Evolutionary conservation across 352 stramenopile species (phyloP).

Genomic region (Globisporangium spiculum): DNA sequence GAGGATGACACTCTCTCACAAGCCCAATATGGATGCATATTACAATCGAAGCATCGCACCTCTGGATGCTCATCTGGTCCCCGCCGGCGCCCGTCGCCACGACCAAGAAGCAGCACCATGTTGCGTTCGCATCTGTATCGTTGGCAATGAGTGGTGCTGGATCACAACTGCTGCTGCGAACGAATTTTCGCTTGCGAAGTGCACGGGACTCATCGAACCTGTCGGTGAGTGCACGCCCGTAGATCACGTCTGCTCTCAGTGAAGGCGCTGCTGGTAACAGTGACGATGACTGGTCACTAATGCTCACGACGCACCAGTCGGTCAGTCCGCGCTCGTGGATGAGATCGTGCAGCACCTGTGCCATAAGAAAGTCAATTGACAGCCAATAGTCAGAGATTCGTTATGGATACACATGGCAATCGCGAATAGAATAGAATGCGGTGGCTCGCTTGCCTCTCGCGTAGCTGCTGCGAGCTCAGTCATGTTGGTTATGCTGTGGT

Average conservation of each 20-base stretch:
- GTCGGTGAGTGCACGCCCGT: conserved; percentile 22
- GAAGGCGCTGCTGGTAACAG: not conserved
- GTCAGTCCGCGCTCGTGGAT: conserved; percentile 31
- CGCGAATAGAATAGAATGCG: not conserved
- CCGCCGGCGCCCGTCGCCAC: conserved; percentile 19
- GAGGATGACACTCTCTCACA: not conserved
- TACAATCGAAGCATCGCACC: conserved; percentile 14
- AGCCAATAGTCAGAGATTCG: not conserved
- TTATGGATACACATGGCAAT: not conserved
- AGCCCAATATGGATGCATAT: not conserved
- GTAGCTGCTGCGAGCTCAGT: not conserved
- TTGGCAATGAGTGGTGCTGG: not conserved
- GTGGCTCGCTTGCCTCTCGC: conserved; percentile 6
- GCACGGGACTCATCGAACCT: conserved; percentile 40
- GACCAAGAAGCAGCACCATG: conserved; percentile 37
- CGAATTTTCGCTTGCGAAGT: conserved; percentile 42
- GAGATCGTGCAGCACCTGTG: conserved; percentile 53
- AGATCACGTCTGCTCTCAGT: conserved; percentile 21
- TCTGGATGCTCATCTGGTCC: conserved; percentile 36
- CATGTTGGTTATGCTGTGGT: not conserved
- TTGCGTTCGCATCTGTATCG: conserved; percentile 10
- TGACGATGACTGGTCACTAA: conserved; percentile 6
- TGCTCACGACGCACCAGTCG: conserved; percentile 25
- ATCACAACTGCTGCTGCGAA: conserved; percentile 27
- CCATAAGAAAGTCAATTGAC: not conserved